Evolutionary conservation across 2,329 filamentous ascomycete species (phyloP).

Genomic region (Dactylellina parvicollis): DNA sequence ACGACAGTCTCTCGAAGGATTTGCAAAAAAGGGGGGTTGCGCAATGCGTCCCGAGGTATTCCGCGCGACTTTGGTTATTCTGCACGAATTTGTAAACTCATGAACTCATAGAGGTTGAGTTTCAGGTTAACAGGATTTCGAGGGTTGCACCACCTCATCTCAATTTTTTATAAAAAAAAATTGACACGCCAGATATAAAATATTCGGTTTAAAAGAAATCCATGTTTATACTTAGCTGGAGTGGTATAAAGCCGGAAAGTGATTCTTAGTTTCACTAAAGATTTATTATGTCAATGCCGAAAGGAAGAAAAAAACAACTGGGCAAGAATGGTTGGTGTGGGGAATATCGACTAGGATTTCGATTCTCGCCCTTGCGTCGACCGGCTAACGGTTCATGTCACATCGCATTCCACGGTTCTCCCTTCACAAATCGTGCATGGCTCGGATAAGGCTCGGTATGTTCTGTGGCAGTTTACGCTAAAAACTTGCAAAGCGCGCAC

Average conservation of each 20-base stretch:
- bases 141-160: too few relatives aligned
- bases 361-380: conserved; percentile 47
- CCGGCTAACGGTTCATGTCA: conserved; percentile 29
- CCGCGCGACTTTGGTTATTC: not conserved
- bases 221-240: not conserved
- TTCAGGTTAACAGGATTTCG: not conserved
- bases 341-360: conserved; percentile 25
- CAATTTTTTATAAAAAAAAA: not conserved
- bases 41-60: conserved; percentile 10
- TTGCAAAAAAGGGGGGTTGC: too few relatives aligned
- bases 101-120: conserved; percentile 10
- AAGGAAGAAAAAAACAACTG: not conserved
- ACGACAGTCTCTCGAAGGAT: too few relatives aligned
- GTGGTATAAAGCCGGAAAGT: conserved; percentile 32
- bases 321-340: conserved; percentile 10
- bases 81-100: not conserved
- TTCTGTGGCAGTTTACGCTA: not conserved
- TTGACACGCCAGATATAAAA: not conserved
- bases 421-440: conserved; percentile 10
- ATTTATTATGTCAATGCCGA: not conserved
- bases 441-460: not conserved
- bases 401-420: conserved; percentile 47
- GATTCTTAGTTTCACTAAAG: conserved; percentile 4
- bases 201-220: conserved; percentile 8
- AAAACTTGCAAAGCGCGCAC: too few relatives aligned